These are phyloP conservation scores for Apiospora rasikravindrae DNA, from an alignment of 2,329 filamentous ascomycete genomes.

Conservation along the genomic window DNA sequence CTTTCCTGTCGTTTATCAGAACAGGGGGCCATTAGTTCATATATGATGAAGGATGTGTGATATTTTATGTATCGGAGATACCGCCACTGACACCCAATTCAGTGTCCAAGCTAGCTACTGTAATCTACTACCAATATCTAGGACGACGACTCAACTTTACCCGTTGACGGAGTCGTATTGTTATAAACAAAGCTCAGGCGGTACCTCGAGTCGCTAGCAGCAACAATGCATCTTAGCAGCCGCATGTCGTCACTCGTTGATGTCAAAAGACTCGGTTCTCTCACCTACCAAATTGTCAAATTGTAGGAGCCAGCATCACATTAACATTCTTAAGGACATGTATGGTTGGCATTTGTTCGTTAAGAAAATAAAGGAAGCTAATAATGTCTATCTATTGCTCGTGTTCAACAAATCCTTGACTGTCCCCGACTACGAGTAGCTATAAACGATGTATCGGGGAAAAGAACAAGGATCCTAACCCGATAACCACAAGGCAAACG, in stretches of 20 bases:
- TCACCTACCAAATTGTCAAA: neutral
- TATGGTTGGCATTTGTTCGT: neutral
- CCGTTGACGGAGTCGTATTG: neutral
- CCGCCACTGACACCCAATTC: too few relatives aligned
- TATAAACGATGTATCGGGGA: neutral
- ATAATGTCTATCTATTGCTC: slow-evolving; percentile 9
- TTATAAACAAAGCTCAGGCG: neutral
- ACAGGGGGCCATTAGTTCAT: too few relatives aligned
- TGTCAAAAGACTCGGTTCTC: neutral
- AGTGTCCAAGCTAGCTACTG: too few relatives aligned
- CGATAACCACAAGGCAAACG: slow-evolving; percentile 27
- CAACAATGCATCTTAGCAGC: neutral
- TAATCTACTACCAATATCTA: too few relatives aligned
- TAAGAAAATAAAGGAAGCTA: neutral
- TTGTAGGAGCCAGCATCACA: neutral
- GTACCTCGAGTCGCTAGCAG: neutral
- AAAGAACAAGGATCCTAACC: neutral
- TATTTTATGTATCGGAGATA: too few relatives aligned
- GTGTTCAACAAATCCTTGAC: slow-evolving; percentile 2
- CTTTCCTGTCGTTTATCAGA: too few relatives aligned
- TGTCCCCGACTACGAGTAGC: slow-evolving; percentile 7
- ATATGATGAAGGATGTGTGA: too few relatives aligned
- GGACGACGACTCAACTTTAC: too few relatives aligned
- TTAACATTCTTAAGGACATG: neutral
- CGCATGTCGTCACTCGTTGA: too few relatives aligned